Percentiles rank a stretch among this genome's conserved stretches.
Conservation (phyloP, 768 basidiomycete genomes). For the Trichaptum fuscoviolaceum region DNA sequence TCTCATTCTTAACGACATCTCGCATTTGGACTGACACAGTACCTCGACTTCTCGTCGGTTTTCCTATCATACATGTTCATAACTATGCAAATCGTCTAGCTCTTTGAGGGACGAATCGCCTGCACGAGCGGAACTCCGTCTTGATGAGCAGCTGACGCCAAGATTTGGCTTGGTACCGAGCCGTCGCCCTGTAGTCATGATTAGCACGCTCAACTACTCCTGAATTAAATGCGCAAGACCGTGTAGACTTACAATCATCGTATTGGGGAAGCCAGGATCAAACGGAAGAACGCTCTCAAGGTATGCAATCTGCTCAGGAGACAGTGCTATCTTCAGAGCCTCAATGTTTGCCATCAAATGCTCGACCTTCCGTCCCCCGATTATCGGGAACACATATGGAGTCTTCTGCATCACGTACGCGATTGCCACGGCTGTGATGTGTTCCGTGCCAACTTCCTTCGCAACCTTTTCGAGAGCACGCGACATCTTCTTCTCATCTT, state of each 20-base stretch:
- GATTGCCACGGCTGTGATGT: slow-evolving; percentile 46
- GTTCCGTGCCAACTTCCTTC: slow-evolving; percentile 40
- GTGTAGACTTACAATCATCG: slow-evolving; percentile 26
- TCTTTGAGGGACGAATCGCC: neutral
- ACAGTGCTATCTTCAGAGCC: slow-evolving; percentile 42
- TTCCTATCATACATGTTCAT: too few relatives aligned
- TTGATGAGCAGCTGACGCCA: slow-evolving; percentile 2
- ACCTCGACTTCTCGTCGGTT: too few relatives aligned
- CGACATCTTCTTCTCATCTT: slow-evolving; percentile 37
- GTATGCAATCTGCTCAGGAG: slow-evolving; percentile 38
- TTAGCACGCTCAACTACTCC: too few relatives aligned
- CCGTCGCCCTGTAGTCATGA: slow-evolving; percentile 9
- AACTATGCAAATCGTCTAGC: too few relatives aligned
- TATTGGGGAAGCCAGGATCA: slow-evolving; percentile 40
- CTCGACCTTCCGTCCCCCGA: slow-evolving; percentile 49
- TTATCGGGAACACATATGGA: slow-evolving; percentile 46
- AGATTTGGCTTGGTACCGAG: neutral
- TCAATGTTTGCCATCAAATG: slow-evolving; percentile 46
- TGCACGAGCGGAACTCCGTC: slow-evolving; percentile 2
- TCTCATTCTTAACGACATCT: too few relatives aligned
- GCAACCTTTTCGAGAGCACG: slow-evolving; percentile 47
- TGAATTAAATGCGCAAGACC: too few relatives aligned
- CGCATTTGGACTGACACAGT: too few relatives aligned
- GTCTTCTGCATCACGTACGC: slow-evolving; percentile 52
- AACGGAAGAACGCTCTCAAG: slow-evolving; percentile 40